Evolutionary conservation across 768 basidiomycete species (phyloP).

Genomic region (Asterophora lycoperdoides): DNA sequence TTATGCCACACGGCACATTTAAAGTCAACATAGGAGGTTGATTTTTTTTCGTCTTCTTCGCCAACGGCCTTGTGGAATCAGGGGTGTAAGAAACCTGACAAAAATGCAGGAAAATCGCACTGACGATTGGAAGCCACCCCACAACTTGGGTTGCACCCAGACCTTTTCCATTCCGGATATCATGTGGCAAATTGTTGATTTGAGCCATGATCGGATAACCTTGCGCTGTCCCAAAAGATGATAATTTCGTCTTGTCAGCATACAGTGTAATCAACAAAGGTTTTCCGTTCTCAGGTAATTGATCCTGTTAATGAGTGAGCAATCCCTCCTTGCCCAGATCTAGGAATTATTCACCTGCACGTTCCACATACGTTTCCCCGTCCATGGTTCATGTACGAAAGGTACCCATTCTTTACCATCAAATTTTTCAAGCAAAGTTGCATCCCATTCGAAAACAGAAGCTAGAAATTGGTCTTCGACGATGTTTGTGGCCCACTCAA

Average conservation of each 20-base stretch:
- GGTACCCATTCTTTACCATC: constrained; percentile 23
- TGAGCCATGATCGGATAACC: constrained; percentile 34
- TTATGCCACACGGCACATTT: constrained; percentile 27
- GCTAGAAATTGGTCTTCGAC: constrained; percentile 22
- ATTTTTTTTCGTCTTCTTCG: constrained; percentile 18
- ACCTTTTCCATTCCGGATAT: constrained; percentile 30
- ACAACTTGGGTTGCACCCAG: constrained; percentile 32
- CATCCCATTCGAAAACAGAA: constrained; percentile 29
- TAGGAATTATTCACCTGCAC: constrained; percentile 29
- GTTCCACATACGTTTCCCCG: constrained; percentile 33
- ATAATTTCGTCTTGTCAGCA: constrained; percentile 37
- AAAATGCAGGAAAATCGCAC: neutral
- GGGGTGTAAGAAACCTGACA: no score
- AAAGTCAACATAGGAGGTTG: constrained; percentile 17
- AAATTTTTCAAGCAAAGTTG: constrained; percentile 25
- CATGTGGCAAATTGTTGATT: constrained; percentile 27
- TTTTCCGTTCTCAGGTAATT: no score
- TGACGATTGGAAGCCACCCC: constrained; percentile 36
- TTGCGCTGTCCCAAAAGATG: constrained; percentile 33
- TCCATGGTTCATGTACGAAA: constrained; percentile 35
- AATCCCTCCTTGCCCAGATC: no score
- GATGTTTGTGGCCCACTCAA: constrained; percentile 27
- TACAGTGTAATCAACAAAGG: constrained; percentile 14
- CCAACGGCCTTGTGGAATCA: constrained; percentile 19
- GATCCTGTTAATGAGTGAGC: no score